These are phyloP conservation scores for Forsythia viridissima DNA, from an alignment of 257 asterid species.

Conservation along the genomic window DNA sequence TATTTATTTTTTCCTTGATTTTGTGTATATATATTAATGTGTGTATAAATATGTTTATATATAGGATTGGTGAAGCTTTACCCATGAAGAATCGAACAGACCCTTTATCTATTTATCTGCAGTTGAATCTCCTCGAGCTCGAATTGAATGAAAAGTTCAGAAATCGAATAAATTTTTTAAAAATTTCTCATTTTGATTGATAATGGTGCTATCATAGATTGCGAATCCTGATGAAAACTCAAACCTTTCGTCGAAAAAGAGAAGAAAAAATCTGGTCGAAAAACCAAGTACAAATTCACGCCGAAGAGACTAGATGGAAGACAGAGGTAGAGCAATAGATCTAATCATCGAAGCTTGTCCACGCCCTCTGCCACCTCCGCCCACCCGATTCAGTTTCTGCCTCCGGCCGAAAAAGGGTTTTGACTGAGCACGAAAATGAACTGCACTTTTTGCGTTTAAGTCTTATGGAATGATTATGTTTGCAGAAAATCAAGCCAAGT, in stretches of 20 bases:
- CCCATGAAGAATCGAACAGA: neutral
- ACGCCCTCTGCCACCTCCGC: conserved; percentile 59
- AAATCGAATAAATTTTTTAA: neutral
- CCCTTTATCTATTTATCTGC: neutral
- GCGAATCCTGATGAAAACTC: conserved; percentile 39
- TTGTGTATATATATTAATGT: too few relatives aligned
- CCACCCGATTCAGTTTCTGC: conserved; percentile 33
- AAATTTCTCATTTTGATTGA: conserved; percentile 10
- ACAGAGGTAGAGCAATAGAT: conserved; percentile 52
- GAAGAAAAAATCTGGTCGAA: conserved; percentile 53
- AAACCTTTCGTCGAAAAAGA: conserved; percentile 48
- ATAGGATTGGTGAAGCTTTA: neutral
- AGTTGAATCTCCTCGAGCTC: conserved; percentile 16
- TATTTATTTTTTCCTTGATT: neutral
- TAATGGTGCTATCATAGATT: conserved; percentile 46
- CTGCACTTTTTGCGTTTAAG: too few relatives aligned
- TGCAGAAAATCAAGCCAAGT: too few relatives aligned
- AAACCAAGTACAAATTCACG: neutral
- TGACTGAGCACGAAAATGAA: too few relatives aligned
- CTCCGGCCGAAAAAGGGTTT: conserved; percentile 22
- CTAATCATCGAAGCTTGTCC: conserved; percentile 69
- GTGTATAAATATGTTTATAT: neutral
- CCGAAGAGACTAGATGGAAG: conserved; percentile 45
- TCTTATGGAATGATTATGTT: too few relatives aligned
- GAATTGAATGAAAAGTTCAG: neutral